Base-by-base conservation (phyloP, 768 basidiomycete species). In the Pisolithus orientalis region DNA sequence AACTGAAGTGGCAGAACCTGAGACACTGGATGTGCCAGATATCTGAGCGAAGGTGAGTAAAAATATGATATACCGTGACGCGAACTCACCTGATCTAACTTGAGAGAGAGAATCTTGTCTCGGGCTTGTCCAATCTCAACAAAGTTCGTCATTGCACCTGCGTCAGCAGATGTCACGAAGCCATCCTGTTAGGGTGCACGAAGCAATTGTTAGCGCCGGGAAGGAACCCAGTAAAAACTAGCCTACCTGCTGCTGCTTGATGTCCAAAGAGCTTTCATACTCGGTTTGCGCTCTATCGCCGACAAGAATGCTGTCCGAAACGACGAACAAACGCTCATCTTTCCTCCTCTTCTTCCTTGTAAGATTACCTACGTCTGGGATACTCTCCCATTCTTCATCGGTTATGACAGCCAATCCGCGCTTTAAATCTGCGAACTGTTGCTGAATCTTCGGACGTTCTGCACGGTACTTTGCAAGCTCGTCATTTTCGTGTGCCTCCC, bases 71-170 rank as follows among this genome's bases (percentile, higher is more conserved):
- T 34, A n/a, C 32, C 10, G 24, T 10, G 25, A 48, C 14, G 8
- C 9, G 25, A 16, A 25, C 75, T 10, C 55, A 87, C 90, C 73
- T 96, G 93, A 65, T 98, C 96, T 2, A 98, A 82, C 60, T 94
- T 93, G 57, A 98, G 77, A 0, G 90, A 90, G 1, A 98, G 72
- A 32, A 98, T 90, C 68, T 90, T 94, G 67, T 96, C 94, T 59
- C 94, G 83, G 34, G 96, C 96, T 69, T 95, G 90, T 46, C 96
- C 94, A 65, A 98, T 95, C 69, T 95, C 94, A 17, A 94, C 88
- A 46, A 98, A 89, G 66, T 98, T 93, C 3, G 93, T 95, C 58
- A 94, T 75, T 0, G 85, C 78, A 5, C 90, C 93, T 3, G 79
- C 77, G 16, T 86, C 85, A 0, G 88, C 86, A 4, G 92, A 87